Evolutionary conservation across 495 filamentous ascomycete genomes (phyloP), one percentile per base, ranked within the genome.

Genomic region (Letharia columbiana): DNA sequence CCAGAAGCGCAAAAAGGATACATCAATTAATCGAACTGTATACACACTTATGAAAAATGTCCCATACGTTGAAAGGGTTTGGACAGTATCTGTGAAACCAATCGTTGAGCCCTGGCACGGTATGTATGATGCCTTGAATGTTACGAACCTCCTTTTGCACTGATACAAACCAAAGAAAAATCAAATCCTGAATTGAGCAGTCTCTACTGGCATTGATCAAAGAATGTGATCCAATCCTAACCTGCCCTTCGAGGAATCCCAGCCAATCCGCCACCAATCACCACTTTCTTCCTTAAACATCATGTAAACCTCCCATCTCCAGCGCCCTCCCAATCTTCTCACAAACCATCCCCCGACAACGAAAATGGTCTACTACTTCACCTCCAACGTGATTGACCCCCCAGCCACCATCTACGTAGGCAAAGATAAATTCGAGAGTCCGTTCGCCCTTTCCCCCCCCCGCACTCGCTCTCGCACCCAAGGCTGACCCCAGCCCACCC

Each of bases 371-470:
- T 96, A 89, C 77, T 97, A 96, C 74, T 97, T 96, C 77, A 94
- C 87, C 4, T 97, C 93, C 11, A 92, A 86, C 60, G 84, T 85
- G 47, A 86, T 89, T 37, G 80, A 87, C 28, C 87, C 95, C 2
- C 70, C 86, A 8, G 94, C 92, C 35, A 91, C 87, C 70, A 86
- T 98, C 69, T 98, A 98, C 73, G 90, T 96, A 41, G 94, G 94
- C 73, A 98, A 98, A 79, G 94, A 98, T 81, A 98, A 98, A 78
- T 91, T 96, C 66, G 94, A 98, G 79, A 98, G 94, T 97, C 82
- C 71, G 87, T 68, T 37, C 47, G 12, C 54, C 61, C n/a, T n/a
- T n/a, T n/a, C n/a, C n/a, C n/a, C 57, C 66, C 66, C 58, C 68
- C 49, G 49, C 68, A n/a, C 45, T 63, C 28, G 4, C 13, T 35